Evolutionary conservation across 805 yeast species (phyloP), one percentile per base, ranked within the genome.

Genomic region (Vanderwaltozyma yarrowii): DNA sequence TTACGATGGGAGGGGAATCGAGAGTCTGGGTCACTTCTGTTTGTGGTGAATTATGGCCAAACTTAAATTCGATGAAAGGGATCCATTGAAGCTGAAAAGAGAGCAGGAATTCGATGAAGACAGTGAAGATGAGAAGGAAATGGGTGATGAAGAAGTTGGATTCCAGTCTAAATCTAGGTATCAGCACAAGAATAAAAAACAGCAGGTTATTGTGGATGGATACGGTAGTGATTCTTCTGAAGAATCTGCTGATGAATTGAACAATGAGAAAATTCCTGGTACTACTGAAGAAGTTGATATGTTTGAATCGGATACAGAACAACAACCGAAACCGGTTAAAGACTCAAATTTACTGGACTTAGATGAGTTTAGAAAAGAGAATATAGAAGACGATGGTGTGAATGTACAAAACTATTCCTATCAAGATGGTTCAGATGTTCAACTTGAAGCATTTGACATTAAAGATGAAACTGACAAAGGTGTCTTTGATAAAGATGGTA

Each of bases 361-460:
- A 21, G 55, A 53, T 13, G 36, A 49, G 28, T 50, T 59, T 32
- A 60, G 60, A 28, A 42, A 44, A 10, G 45, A 43, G 11, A 35
- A 43, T 33, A 8, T 39, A 3, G 32, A 26, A 15, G 35, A 36
- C 13, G n/a, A n/a, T n/a, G n/a, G n/a, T n/a, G n/a, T n/a, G n/a
- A n/a, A n/a, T n/a, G n/a, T n/a, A n/a, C n/a, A n/a, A n/a, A n/a
- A n/a, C n/a, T n/a, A n/a, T n/a, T n/a, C n/a, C n/a, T n/a, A n/a
- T n/a, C n/a, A n/a, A n/a, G n/a, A n/a, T n/a, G n/a, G n/a, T n/a
- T n/a, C n/a, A n/a, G n/a, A n/a, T 13, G 46, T 70, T 9, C 58
- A 62, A 38, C 45, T 75, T 1, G 82, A 76, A 44, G 69, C 76
- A 0, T 76, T 76, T 49, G 64, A 70, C 51, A 47, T 76, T 28